Evolutionary conservation across 495 filamentous ascomycete species (phyloP).

Genomic region (Penicillium samsonianum): DNA sequence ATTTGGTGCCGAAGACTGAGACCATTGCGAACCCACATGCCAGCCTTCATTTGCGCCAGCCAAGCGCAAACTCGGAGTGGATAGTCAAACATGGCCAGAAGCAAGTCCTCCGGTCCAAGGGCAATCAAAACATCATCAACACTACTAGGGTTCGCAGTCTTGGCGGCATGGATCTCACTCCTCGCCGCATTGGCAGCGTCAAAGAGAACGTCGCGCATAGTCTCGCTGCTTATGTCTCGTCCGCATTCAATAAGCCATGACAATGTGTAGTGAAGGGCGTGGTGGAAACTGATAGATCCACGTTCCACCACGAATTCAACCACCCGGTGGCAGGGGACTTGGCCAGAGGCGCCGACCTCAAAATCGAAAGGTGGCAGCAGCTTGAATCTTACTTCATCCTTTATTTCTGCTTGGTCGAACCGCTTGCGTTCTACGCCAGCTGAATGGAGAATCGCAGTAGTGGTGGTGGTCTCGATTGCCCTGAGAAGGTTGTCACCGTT

Average conservation of each 20-base stretch:
- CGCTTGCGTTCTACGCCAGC: constrained; percentile 84
- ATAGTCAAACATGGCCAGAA: constrained; percentile 89
- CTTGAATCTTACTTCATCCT: constrained; percentile 79
- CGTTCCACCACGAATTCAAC: constrained; percentile 86
- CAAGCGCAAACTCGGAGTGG: constrained; percentile 91
- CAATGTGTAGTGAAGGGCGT: constrained; percentile 93
- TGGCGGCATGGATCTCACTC: constrained; percentile 25
- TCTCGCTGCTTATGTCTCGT: constrained; percentile 66
- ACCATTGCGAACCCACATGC: constrained; percentile 98
- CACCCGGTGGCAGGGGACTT: constrained; percentile 55
- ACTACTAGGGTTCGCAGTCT: constrained; percentile 11
- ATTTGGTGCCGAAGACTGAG: constrained; percentile 94
- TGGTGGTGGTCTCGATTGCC: constrained; percentile 76
- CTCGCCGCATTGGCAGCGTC: constrained; percentile 50
- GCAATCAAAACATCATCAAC: constrained; percentile 25
- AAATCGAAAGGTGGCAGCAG: constrained; percentile 76
- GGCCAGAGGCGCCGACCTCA: constrained; percentile 54
- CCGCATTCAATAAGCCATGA: constrained; percentile 95
- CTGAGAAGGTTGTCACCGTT: constrained; percentile 62
- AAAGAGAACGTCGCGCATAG: constrained; percentile 65
- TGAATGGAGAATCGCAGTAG: constrained; percentile 78
- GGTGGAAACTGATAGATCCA: constrained; percentile 95
- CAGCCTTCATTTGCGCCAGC: constrained; percentile 96
- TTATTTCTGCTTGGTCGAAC: constrained; percentile 87
- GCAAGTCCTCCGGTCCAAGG: constrained; percentile 66